Conservation (phyloP, 1,284 basidiomycete species). For the Paramarasmius palmivorus region DNA sequence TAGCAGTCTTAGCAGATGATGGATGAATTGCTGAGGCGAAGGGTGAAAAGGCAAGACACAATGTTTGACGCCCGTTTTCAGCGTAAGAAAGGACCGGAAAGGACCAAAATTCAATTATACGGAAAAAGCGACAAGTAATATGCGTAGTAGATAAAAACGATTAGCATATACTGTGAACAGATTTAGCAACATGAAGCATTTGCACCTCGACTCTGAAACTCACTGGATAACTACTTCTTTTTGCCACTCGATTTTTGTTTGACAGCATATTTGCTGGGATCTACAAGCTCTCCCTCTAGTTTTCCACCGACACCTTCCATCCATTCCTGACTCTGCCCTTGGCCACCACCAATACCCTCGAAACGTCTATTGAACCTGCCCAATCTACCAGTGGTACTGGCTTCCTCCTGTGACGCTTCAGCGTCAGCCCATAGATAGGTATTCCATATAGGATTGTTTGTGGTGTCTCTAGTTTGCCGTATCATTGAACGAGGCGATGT, state of each 20-base stretch:
- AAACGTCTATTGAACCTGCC: slow-evolving; percentile 81
- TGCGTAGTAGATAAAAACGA: not conserved
- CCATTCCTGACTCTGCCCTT: slow-evolving; percentile 45
- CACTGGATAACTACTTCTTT: slow-evolving; percentile 6
- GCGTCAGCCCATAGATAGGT: slow-evolving; percentile 60
- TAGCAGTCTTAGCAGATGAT: too few species aligned
- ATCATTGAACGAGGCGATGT: slow-evolving; percentile 80
- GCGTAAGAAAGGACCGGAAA: too few species aligned
- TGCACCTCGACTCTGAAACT: too few species aligned
- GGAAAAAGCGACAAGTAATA: too few species aligned
- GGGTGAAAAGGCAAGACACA: too few species aligned
- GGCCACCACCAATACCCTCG: slow-evolving; percentile 52
- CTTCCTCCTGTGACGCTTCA: slow-evolving; percentile 66
- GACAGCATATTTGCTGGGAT: slow-evolving; percentile 14
- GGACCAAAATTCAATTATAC: too few species aligned
- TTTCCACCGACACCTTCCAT: slow-evolving; percentile 35
- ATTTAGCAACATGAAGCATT: too few species aligned
- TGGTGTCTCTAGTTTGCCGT: slow-evolving; percentile 79
- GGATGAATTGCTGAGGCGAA: too few species aligned
- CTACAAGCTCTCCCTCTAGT: slow-evolving; percentile 22
- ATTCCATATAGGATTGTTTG: slow-evolving; percentile 84
- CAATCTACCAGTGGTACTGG: slow-evolving; percentile 71
- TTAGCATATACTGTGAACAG: too few species aligned
- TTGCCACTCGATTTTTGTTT: slow-evolving; percentile 15
- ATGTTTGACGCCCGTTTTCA: too few species aligned